Conservation (phyloP, 257 asterid species). For the Nicotiana knightiana region DNA sequence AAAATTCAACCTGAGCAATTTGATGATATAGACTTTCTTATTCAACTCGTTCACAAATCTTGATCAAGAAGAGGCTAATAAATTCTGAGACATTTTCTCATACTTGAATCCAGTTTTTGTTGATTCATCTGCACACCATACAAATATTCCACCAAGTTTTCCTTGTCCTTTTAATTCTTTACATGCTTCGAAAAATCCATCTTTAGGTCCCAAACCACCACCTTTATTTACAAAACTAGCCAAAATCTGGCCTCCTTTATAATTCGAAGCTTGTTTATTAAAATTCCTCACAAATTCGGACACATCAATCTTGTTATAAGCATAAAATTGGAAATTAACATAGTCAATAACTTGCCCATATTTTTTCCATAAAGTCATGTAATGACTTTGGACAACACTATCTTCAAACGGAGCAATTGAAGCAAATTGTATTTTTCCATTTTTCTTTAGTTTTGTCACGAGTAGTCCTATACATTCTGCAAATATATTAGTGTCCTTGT, state of each 20-base stretch:
- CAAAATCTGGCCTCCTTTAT: slow-evolving; percentile 11
- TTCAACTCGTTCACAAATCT: neutral
- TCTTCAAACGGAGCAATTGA: slow-evolving; percentile 18
- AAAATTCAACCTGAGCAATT: neutral
- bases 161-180: neutral
- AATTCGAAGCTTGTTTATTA: neutral
- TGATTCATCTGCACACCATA: slow-evolving; percentile 24
- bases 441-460: slow-evolving; percentile 1
- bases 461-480: slow-evolving; percentile 16
- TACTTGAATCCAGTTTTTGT: neutral
- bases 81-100: slow-evolving; percentile 10
- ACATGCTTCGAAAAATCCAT: slow-evolving; percentile 18
- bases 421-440: slow-evolving; percentile 9
- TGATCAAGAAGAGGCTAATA: slow-evolving; percentile 5
- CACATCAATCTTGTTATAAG: neutral
- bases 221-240: slow-evolving; percentile 11
- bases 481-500: neutral
- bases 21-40: neutral
- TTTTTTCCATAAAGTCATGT: slow-evolving; percentile 6
- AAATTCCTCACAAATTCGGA: neutral
- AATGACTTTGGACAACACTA: neutral
- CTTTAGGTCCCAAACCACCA: slow-evolving; percentile 8
- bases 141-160: slow-evolving; percentile 14
- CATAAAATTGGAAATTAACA: slow-evolving; percentile 23
- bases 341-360: slow-evolving; percentile 13